phyloP scores from a whole-genome alignment of 495 filamentous ascomycete species.

The Penicilliopsis zonata region DNA sequence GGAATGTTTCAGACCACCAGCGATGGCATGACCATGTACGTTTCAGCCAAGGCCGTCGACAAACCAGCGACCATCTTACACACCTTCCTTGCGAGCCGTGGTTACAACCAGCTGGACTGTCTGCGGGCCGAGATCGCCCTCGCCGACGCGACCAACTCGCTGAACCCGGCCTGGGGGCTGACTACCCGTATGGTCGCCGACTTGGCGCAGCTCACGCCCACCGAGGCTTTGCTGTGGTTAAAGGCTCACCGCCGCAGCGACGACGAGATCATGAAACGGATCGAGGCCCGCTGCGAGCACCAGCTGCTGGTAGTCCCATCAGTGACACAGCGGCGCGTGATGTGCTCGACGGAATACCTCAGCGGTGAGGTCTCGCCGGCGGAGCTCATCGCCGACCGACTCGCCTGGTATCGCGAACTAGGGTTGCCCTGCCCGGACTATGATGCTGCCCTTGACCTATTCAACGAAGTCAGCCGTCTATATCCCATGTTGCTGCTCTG shows the following conservation, averaged over 20 bases:
- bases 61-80: constrained; percentile 39
- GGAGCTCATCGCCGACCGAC: constrained; percentile 29
- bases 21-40: constrained; percentile 33
- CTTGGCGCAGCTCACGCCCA: constrained; percentile 40
- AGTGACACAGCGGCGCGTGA: constrained; percentile 33
- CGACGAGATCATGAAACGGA: constrained; percentile 14
- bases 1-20: constrained; percentile 37
- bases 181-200: constrained; percentile 36
- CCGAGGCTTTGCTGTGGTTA: constrained; percentile 37
- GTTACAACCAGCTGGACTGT: constrained; percentile 36
- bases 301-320: constrained; percentile 40
- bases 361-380: constrained; percentile 26
- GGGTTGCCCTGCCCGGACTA: constrained; percentile 27
- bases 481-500: constrained; percentile 28
- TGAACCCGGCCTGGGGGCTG: constrained; percentile 21
- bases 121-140: constrained; percentile 38
- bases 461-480: constrained; percentile 29
- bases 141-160: constrained; percentile 22
- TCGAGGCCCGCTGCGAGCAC: constrained; percentile 23
- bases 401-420: constrained; percentile 40
- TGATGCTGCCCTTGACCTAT: constrained; percentile 27
- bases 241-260: constrained; percentile 36
- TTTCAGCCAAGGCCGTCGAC: constrained; percentile 42
- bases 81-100: constrained; percentile 40
- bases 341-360: constrained; percentile 38